Percentiles rank a stretch among this genome's conserved stretches.
Evolutionary conservation across 805 yeast genomes (phyloP).

Genomic region (Starmerella gropengiesseri): DNA sequence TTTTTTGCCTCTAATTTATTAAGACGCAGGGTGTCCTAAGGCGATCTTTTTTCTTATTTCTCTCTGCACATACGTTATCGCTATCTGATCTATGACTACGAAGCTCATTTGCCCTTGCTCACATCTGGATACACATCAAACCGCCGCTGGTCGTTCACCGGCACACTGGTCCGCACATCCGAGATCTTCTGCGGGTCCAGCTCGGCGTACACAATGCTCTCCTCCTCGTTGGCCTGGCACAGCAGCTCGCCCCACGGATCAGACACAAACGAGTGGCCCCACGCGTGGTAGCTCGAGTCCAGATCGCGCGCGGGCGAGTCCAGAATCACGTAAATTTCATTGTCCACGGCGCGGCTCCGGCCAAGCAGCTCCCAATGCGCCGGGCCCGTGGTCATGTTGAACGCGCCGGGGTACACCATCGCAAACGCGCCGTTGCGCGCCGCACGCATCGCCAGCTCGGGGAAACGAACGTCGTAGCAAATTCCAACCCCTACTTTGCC

Average conservation of each 20-base stretch:
- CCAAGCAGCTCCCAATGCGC: constrained; percentile 82
- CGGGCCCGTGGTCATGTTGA: constrained; percentile 84
- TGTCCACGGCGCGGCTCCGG: constrained; percentile 75
- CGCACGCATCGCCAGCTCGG: constrained; percentile 59
- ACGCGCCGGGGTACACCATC: constrained; percentile 82
- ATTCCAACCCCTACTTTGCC: constrained; percentile 56
- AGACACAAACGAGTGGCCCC: constrained; percentile 75
- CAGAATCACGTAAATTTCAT: constrained; percentile 74
- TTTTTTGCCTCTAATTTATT: no score
- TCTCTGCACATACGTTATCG: no score
- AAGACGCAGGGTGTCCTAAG: no score
- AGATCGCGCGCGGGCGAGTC: constrained; percentile 67
- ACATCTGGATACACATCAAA: constrained; percentile 52
- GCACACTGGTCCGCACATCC: constrained; percentile 53
- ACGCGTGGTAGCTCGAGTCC: constrained; percentile 67
- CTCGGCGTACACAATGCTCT: constrained; percentile 64
- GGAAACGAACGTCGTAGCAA: constrained; percentile 90
- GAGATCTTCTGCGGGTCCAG: constrained; percentile 51
- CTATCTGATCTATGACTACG: no score
- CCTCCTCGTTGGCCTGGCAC: constrained; percentile 68
- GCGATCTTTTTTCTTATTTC: no score
- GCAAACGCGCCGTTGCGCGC: constrained; percentile 60
- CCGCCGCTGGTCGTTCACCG: constrained; percentile 59
- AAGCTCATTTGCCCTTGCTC: constrained; percentile 10
- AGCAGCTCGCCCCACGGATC: constrained; percentile 83